A percentile compares a stretch with the other conserved stretches of the same genome.
These are phyloP conservation scores for Scenedesmus sp. DNA, from an alignment of 163 green algal species.

Conservation along the genomic window DNA sequence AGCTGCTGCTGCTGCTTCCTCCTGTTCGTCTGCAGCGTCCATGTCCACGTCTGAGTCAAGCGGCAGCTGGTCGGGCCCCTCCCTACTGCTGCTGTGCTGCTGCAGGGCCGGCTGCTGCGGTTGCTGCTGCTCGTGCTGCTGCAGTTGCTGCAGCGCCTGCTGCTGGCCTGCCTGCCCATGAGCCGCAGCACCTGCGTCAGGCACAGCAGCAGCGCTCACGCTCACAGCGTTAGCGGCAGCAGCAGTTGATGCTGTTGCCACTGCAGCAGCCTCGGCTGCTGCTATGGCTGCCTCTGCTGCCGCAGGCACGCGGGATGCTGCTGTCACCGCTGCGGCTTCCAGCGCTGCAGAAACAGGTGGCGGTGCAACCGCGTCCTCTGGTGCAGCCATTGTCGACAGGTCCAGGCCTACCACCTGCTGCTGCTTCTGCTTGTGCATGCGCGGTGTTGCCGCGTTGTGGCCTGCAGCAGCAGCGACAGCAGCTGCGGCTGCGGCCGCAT, in stretches of 20 bases:
- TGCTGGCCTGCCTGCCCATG: neutral
- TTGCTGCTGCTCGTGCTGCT: neutral
- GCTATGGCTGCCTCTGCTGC: slow-evolving; percentile 15
- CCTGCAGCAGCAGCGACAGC: slow-evolving; percentile 15
- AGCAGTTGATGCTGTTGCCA: neutral
- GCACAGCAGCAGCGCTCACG: neutral
- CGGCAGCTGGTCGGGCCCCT: neutral
- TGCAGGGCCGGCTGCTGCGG: no score
- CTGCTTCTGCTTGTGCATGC: slow-evolving; percentile 10
- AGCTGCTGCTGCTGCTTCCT: slow-evolving; percentile 21
- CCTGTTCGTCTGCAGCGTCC: neutral
- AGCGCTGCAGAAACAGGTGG: neutral
- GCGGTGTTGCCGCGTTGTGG: neutral
- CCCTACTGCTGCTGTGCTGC: neutral
- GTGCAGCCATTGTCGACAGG: neutral
- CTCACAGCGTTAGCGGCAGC: neutral
- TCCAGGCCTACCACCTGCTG: neutral
- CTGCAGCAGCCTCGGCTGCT: neutral
- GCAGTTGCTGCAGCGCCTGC: neutral
- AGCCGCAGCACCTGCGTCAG: neutral
- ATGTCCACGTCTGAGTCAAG: neutral
- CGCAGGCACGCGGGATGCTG: neutral
- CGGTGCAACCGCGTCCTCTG: neutral
- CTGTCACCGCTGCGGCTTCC: neutral
- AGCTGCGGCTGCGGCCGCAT: neutral